These are phyloP conservation scores for Suillus lakei DNA, from an alignment of 768 basidiomycete species.

Conservation along the genomic window DNA sequence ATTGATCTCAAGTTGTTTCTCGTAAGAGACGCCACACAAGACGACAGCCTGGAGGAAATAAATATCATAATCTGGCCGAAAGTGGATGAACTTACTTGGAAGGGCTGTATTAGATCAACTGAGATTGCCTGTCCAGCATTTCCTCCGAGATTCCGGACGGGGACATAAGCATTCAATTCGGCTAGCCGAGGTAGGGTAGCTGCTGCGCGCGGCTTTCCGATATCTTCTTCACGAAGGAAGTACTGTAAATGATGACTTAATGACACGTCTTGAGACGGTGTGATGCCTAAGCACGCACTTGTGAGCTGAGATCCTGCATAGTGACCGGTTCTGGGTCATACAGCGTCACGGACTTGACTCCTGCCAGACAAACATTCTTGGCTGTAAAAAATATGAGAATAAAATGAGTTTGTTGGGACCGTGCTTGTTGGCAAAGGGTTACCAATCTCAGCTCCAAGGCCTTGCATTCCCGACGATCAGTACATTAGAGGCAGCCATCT, in stretches of 20 bases:
- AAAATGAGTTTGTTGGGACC: background rate
- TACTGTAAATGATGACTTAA: conserved; percentile 59
- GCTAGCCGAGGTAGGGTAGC: conserved; percentile 88
- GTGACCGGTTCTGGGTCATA: conserved; percentile 91
- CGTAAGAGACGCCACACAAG: conserved; percentile 74
- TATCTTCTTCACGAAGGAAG: conserved; percentile 86
- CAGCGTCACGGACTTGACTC: conserved; percentile 96
- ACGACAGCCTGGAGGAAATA: conserved; percentile 73
- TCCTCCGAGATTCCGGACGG: conserved; percentile 86
- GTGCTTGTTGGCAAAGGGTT: conserved; percentile 21
- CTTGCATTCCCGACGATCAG: conserved; percentile 91
- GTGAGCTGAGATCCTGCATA: conserved; percentile 90
- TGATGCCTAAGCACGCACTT: conserved; percentile 54
- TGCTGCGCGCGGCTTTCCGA: conserved; percentile 87
- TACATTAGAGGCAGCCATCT: conserved; percentile 96
- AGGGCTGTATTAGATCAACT: conserved; percentile 81
- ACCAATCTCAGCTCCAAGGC: conserved; percentile 97
- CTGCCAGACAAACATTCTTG: conserved; percentile 93
- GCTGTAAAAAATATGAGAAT: conserved; percentile 45
- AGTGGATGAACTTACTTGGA: conserved; percentile 66
- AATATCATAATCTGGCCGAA: background rate
- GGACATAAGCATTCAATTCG: conserved; percentile 96
- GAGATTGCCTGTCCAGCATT: conserved; percentile 76
- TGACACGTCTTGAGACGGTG: background rate
- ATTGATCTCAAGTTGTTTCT: conserved; percentile 92